Percentiles rank a stretch among this genome's conserved stretches.
Conservation (phyloP, 371 early-diverging fungal species). For the Rhizomucor pusillus region DNA sequence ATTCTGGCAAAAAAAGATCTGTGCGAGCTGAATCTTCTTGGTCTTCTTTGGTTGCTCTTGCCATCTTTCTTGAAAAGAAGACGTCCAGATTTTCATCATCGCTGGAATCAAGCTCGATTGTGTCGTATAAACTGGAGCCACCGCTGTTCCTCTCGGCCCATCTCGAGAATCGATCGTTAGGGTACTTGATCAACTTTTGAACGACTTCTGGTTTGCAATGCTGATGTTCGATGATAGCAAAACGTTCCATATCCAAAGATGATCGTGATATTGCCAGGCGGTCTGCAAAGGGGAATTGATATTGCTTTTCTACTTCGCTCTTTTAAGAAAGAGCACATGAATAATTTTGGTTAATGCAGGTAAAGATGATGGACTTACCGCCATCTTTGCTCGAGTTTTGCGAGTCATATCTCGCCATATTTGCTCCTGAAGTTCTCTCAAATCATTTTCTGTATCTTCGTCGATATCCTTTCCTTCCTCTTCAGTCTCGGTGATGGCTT, state of each 20-base stretch:
- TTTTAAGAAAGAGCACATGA: slow-evolving; percentile 6
- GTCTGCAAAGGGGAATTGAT: slow-evolving; percentile 54
- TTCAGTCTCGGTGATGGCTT: slow-evolving; percentile 15
- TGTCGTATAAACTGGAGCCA: slow-evolving; percentile 35
- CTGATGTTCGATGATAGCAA: slow-evolving; percentile 46
- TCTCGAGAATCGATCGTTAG: slow-evolving; percentile 28
- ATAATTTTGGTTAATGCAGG: not conserved
- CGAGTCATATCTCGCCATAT: slow-evolving; percentile 65
- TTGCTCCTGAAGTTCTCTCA: slow-evolving; percentile 52
- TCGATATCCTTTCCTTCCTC: slow-evolving; percentile 45
- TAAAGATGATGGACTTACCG: slow-evolving; percentile 17
- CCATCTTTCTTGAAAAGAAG: slow-evolving; percentile 51
- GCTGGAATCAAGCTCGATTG: slow-evolving; percentile 49
- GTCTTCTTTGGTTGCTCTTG: slow-evolving; percentile 38
- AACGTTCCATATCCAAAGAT: slow-evolving; percentile 55
- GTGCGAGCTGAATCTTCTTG: slow-evolving; percentile 36
- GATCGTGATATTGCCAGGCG: slow-evolving; percentile 48
- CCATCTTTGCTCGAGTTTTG: slow-evolving; percentile 53
- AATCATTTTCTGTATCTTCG: slow-evolving; percentile 46
- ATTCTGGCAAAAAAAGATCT: slow-evolving; percentile 57
- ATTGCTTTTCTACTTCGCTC: slow-evolving; percentile 50
- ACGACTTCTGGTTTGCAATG: slow-evolving; percentile 39
- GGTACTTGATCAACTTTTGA: slow-evolving; percentile 30
- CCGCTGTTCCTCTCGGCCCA: slow-evolving; percentile 35
- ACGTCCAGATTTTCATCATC: slow-evolving; percentile 53